Evolutionary conservation across 805 yeast species (phyloP).

Genomic region (Starmerella cellae): DNA sequence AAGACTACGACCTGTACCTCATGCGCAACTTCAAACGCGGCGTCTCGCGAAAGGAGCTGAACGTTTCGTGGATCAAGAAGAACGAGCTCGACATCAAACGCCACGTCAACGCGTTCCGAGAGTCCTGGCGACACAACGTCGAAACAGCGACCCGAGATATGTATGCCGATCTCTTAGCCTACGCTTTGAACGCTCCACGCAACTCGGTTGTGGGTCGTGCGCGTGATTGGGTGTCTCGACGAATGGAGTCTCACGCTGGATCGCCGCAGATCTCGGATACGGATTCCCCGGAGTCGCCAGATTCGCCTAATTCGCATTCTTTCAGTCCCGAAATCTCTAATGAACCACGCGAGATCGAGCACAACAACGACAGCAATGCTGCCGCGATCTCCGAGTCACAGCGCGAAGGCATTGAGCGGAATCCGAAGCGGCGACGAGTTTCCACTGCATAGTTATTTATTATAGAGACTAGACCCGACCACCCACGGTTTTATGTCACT

Average conservation of each 20-base stretch:
- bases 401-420: neutral
- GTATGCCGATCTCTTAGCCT: slow-evolving; percentile 53
- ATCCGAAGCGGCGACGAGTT: slow-evolving; percentile 1
- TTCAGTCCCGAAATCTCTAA: neutral
- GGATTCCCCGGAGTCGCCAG: slow-evolving; percentile 1
- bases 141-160: slow-evolving; percentile 65
- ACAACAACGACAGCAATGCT: neutral
- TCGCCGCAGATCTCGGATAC: slow-evolving; percentile 13
- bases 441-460: slow-evolving; percentile 1
- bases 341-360: no score
- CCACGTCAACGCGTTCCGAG: slow-evolving; percentile 75
- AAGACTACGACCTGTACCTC: slow-evolving; percentile 91
- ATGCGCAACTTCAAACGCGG: slow-evolving; percentile 97
- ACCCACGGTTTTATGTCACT: no score
- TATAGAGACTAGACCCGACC: no score
- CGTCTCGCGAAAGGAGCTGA: slow-evolving; percentile 88
- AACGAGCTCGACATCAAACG: slow-evolving; percentile 89
- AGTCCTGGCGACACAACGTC: slow-evolving; percentile 62
- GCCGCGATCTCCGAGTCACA: neutral
- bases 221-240: slow-evolving; percentile 26
- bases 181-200: slow-evolving; percentile 17
- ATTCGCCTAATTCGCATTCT: no score
- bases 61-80: slow-evolving; percentile 94
- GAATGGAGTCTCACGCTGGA: slow-evolving; percentile 17
- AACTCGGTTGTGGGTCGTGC: slow-evolving; percentile 24